These are phyloP conservation scores for Coemansia sp. DNA, from an alignment of 192 early-diverging fungal species.

Conservation along the genomic window DNA sequence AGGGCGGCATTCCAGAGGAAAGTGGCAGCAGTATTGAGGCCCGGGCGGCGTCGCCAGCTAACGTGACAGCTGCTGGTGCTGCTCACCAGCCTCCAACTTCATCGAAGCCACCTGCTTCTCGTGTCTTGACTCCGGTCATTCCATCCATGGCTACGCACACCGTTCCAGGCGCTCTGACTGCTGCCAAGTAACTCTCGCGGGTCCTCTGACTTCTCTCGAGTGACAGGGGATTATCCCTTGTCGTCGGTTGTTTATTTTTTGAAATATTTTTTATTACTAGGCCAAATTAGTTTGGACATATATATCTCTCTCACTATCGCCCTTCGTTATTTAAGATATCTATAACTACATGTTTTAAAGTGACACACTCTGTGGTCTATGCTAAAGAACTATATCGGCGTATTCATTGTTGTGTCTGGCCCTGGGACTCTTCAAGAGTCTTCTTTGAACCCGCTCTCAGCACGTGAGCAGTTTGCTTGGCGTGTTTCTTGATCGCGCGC, in stretches of 20 bases:
- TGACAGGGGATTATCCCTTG: neutral
- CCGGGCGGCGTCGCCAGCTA: neutral
- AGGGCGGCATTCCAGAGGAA: constrained; percentile 2
- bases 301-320: neutral
- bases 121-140: constrained; percentile 9
- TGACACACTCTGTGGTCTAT: too few relatives aligned
- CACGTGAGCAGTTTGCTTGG: constrained; percentile 39
- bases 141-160: constrained; percentile 46
- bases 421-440: constrained; percentile 1
- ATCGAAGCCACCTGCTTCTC: neutral
- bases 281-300: neutral
- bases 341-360: neutral
- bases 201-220: neutral
- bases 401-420: neutral
- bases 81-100: neutral
- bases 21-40: neutral
- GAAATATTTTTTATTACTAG: neutral
- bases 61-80: neutral
- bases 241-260: neutral
- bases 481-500: constrained; percentile 26
- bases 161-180: constrained; percentile 22
- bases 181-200: constrained; percentile 21
- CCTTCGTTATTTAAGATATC: neutral
- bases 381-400: neutral
- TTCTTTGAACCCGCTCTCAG: constrained; percentile 27